Conservation (phyloP, 2,329 filamentous ascomycete species). For the Exophiala xenobiotica region DNA sequence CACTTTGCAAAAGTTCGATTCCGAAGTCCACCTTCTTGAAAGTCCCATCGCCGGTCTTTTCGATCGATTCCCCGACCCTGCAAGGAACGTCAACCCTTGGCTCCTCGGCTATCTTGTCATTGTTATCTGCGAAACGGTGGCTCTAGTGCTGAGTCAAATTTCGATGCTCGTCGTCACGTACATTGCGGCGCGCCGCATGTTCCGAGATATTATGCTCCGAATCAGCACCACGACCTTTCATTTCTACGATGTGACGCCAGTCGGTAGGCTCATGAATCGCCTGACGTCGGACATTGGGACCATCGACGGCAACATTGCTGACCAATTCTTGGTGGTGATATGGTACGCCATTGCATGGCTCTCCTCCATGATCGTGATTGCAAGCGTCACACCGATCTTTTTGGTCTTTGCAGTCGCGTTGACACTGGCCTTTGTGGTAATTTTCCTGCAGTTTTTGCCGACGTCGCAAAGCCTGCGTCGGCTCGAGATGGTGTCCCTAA, state of each 20-base stretch:
- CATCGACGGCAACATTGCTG: constrained; percentile 80
- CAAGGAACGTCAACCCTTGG: constrained; percentile 70
- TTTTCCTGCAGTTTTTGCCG: constrained; percentile 76
- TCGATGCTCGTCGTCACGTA: constrained; percentile 77
- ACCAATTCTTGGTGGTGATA: constrained; percentile 68
- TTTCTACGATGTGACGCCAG: constrained; percentile 87
- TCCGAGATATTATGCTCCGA: constrained; percentile 67
- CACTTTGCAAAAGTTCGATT: constrained; percentile 25
- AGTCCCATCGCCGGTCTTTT: constrained; percentile 40
- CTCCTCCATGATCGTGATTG: constrained; percentile 74
- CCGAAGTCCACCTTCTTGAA: constrained; percentile 23
- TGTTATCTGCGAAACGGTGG: constrained; percentile 59
- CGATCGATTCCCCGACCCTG: constrained; percentile 63
- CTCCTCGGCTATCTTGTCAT: constrained; percentile 68
- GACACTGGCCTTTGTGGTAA: constrained; percentile 66
- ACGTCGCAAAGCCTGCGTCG: constrained; percentile 79
- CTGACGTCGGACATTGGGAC: constrained; percentile 88
- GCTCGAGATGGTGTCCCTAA: constrained; percentile 85
- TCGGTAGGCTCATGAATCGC: constrained; percentile 87
- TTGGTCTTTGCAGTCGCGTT: constrained; percentile 69
- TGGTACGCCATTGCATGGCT: constrained; percentile 70
- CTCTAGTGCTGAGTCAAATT: constrained; percentile 62
- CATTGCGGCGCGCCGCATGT: constrained; percentile 72
- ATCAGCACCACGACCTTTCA: constrained; percentile 81
- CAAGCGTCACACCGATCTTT: constrained; percentile 73